A percentile compares a stretch with the other conserved stretches of the same genome.
These are phyloP conservation scores for Fraxinus paxiana DNA, from an alignment of 305 asterid genomes.

Conservation along the genomic window DNA sequence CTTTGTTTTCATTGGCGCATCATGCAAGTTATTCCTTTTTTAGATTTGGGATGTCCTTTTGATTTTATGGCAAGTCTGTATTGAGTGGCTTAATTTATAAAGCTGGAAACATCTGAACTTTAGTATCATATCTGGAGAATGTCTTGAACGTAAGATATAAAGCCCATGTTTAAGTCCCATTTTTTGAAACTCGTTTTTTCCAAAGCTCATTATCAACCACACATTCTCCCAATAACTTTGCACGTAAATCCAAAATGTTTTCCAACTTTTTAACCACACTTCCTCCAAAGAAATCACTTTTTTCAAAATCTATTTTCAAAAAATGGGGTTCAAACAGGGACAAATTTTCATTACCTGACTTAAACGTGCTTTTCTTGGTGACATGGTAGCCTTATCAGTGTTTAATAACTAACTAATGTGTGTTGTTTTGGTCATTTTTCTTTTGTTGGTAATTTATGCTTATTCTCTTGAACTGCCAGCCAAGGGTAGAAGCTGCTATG, in stretches of 20 bases:
- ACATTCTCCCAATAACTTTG: not conserved
- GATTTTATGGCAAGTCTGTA: not conserved
- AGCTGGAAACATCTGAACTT: not conserved
- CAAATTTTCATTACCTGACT: not conserved
- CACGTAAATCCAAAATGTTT: not conserved
- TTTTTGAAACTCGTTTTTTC: no score
- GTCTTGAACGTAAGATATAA: not conserved
- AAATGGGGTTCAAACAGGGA: not conserved
- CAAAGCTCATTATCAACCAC: not conserved
- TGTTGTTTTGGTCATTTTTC: not conserved
- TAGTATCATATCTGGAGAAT: not conserved
- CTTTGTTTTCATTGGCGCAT: not conserved
- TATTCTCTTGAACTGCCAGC: conserved; percentile 53
- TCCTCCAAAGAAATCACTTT: not conserved
- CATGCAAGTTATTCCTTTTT: not conserved
- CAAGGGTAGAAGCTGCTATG: conserved; percentile 95
- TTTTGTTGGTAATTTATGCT: not conserved
- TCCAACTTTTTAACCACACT: not conserved
- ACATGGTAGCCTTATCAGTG: not conserved
- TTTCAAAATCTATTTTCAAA: not conserved
- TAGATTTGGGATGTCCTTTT: not conserved
- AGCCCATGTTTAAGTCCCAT: not conserved
- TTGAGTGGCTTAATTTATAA: not conserved
- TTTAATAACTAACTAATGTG: not conserved
- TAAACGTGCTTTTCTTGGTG: not conserved